Percentiles rank a stretch among this genome's conserved stretches.
These are phyloP conservation scores for Paramecium sexaurelia DNA, from an alignment of 73 alveolate species.

Conservation along the genomic window DNA sequence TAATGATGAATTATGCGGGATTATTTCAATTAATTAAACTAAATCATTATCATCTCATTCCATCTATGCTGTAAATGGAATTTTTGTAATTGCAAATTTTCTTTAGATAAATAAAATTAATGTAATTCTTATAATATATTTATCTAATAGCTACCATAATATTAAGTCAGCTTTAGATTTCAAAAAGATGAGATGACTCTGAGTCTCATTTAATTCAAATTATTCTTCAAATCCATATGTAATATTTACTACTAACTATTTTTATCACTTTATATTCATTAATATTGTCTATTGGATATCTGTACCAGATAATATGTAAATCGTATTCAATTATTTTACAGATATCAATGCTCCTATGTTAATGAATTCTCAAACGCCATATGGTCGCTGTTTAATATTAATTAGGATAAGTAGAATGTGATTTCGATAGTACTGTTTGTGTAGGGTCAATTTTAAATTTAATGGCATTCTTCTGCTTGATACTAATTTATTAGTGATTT, in stretches of 20 bases:
- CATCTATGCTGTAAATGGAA: slow-evolving; percentile 47
- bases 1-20: neutral
- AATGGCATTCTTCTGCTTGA: neutral
- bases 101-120: neutral
- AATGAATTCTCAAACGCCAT: slow-evolving; percentile 20
- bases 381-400: slow-evolving; percentile 31
- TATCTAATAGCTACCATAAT: neutral
- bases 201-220: neutral
- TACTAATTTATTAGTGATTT: neutral
- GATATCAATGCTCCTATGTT: neutral
- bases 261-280: neutral
- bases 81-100: neutral
- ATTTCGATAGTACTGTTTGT: slow-evolving; percentile 19
- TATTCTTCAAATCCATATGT: slow-evolving; percentile 1
- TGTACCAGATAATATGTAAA: slow-evolving; percentile 23
- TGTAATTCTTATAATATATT: neutral
- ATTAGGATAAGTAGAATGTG: neutral
- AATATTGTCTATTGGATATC: neutral
- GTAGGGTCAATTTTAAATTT: neutral
- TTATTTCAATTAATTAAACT: neutral
- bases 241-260: neutral
- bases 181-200: neutral
- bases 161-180: neutral
- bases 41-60: neutral
- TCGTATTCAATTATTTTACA: neutral